Evolutionary conservation across 116 monocot genomes (phyloP).

Genomic region (Thalassia testudinum): DNA sequence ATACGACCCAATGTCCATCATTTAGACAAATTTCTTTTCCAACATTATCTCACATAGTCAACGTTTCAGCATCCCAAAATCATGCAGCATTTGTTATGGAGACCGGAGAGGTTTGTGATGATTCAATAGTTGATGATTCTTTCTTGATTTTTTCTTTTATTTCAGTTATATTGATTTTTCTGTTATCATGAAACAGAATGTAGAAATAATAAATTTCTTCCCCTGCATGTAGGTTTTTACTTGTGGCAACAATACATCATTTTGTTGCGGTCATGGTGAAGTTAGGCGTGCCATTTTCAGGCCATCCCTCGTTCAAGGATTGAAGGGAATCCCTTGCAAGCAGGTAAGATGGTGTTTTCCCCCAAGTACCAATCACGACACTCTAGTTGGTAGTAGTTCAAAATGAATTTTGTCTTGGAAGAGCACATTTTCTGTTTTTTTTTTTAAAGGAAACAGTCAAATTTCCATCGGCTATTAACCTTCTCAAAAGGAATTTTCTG

Average conservation of each 20-base stretch:
- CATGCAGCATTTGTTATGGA: conserved; percentile 91
- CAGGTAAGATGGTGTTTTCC: conserved; percentile 33
- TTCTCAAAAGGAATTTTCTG: too few relatives aligned
- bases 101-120: conserved; percentile 68
- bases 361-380: too few relatives aligned
- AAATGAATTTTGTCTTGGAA: too few relatives aligned
- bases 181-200: too few relatives aligned
- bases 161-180: not conserved
- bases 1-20: conserved; percentile 69
- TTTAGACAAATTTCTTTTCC: conserved; percentile 72
- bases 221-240: conserved; percentile 53
- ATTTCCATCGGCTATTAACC: too few relatives aligned
- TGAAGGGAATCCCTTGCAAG: conserved; percentile 70
- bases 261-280: conserved; percentile 96
- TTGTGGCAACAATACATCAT: conserved; percentile 95
- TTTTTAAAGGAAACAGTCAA: too few relatives aligned
- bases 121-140: too few relatives aligned
- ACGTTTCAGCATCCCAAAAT: conserved; percentile 84
- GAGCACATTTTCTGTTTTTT: too few relatives aligned
- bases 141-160: not conserved
- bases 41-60: conserved; percentile 45
- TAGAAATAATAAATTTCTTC: not conserved
- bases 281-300: conserved; percentile 63
- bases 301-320: conserved; percentile 52
- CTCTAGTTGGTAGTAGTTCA: too few relatives aligned